Base-by-base conservation (phyloP, 768 basidiomycete genomes). In the Suillus sp. region DNA sequence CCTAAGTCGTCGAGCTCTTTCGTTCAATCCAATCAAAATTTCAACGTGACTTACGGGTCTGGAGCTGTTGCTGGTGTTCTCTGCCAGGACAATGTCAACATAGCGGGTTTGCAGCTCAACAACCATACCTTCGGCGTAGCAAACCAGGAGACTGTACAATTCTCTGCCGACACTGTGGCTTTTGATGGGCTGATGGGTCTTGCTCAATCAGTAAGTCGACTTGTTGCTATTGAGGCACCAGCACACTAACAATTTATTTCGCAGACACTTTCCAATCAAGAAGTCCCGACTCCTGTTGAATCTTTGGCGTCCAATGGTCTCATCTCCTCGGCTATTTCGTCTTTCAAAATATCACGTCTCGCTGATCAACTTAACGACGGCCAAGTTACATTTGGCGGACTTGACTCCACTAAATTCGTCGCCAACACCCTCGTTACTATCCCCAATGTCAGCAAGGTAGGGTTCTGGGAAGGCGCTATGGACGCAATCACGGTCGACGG, bases 151-250 rank as follows among this genome's bases (percentile, higher is more conserved):
- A 86, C 82, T 56, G 68, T 73, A 0, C 86, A 92, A 38, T 93
- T 94, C 75, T 78, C 86, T 16, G 69, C 70, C 42, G 65, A 80
- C 66, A 59, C 64, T 1, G 79, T 80, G 45, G 78, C 83, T 1
- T 91, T 90, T 65, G 89, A 92, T 70, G 90, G 92, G 18, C 74
- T 93, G 42, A 89, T 92, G 86, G 91, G 92, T 40, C 80, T 91
- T 55, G 92, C 89, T 7, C 80, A 88, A 77, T 89, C 88, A 57
- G 88, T 87, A 65, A 60, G 84, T 78, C 20, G 14, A 42, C 47
- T 34, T 72, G 9, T 72, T 67, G 0, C 6, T 65, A 2, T 47
- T 4, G 2, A 45, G 27, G 13, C 6, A 13, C 27, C 42, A 37
- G 51, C 35, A 45, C 18, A 1, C 59, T 61, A 30, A 65, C 48